phyloP scores from a whole-genome alignment of 1,284 basidiomycete species.

The Ustilago loliicola region DNA sequence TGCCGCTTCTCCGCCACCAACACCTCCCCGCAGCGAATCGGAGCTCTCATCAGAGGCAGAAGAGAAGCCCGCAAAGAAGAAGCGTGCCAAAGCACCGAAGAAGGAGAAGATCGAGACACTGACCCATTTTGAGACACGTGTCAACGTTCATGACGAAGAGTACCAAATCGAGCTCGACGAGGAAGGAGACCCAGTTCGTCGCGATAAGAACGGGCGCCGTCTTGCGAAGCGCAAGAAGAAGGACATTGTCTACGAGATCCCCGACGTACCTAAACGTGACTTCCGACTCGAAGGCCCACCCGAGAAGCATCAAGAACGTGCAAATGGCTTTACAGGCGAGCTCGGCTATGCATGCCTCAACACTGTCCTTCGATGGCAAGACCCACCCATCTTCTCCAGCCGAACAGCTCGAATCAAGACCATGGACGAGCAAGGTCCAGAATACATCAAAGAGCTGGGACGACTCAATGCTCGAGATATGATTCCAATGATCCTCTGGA shows the following conservation, averaged over 20 bases:
- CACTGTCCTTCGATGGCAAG: conserved; percentile 80
- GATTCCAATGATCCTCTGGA: conserved; percentile 78
- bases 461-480: conserved; percentile 77
- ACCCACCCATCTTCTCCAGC: conserved; percentile 81
- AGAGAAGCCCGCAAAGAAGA: conserved; percentile 19
- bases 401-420: conserved; percentile 82
- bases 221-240: conserved; percentile 74
- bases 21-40: conserved; percentile 28
- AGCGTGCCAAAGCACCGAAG: conserved; percentile 30
- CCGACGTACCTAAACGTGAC: conserved; percentile 71
- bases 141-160: conserved; percentile 50
- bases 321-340: conserved; percentile 46
- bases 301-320: conserved; percentile 39
- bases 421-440: conserved; percentile 83
- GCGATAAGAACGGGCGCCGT: conserved; percentile 71
- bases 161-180: conserved; percentile 53
- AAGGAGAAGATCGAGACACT: conserved; percentile 41
- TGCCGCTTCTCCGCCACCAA: conserved; percentile 24
- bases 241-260: conserved; percentile 79
- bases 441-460: conserved; percentile 83
- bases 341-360: conserved; percentile 84
- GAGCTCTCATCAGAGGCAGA: conserved; percentile 25
- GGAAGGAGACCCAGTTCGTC: conserved; percentile 60
- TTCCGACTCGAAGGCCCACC: conserved; percentile 56
- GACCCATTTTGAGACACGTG: conserved; percentile 40